phyloP scores from a whole-genome alignment of 2,329 filamentous ascomycete species.

The Tolypocladium endophyticum region DNA sequence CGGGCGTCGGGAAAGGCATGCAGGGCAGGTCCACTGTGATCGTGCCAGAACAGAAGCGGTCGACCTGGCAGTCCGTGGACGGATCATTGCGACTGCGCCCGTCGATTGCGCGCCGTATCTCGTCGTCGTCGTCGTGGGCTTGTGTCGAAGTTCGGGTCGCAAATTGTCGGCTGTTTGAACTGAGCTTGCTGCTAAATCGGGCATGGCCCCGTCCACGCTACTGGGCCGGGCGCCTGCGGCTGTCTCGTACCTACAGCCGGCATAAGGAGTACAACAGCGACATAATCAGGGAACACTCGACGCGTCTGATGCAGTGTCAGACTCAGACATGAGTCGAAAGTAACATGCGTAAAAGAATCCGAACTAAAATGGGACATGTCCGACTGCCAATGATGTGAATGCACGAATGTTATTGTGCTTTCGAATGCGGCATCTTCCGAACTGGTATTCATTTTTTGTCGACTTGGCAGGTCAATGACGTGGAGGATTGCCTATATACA shows the following conservation, averaged over 20 bases:
- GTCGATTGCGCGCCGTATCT: not conserved
- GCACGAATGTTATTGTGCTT: not conserved
- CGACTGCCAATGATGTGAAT: not conserved
- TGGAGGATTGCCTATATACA: not conserved
- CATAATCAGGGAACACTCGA: not conserved
- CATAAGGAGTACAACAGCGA: not conserved
- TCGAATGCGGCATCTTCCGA: not conserved
- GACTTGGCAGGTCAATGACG: not conserved
- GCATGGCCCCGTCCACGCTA: not conserved
- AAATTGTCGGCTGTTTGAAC: not conserved
- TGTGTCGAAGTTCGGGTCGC: not conserved
- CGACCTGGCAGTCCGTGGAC: conserved; percentile 12
- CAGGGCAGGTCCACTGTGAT: conserved; percentile 20
- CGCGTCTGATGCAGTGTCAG: not conserved
- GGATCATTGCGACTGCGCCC: conserved; percentile 16
- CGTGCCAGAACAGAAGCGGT: conserved; percentile 7
- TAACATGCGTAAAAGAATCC: not conserved
- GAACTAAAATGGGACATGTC: not conserved
- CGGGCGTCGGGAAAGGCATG: conserved; percentile 17
- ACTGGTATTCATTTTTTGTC: not conserved
- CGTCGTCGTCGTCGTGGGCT: not conserved
- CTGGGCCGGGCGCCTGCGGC: not conserved
- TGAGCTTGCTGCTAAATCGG: not conserved
- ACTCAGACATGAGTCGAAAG: not conserved
- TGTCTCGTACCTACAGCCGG: not conserved